phyloP scores from a whole-genome alignment of 306 rosid genomes.

The Ammopiptanthus mongolicus region DNA sequence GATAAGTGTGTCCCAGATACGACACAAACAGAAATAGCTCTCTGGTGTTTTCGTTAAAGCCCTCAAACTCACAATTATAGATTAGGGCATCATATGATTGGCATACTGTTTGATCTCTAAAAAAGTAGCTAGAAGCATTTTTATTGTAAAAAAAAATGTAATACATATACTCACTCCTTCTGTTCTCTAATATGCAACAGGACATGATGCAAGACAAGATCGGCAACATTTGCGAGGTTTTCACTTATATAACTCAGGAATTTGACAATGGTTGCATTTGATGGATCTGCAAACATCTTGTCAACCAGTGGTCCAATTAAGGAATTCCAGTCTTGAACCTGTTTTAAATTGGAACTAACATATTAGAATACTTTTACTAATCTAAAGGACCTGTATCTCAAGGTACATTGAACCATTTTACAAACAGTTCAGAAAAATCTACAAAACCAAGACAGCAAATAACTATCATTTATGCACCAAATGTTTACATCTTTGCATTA shows the following conservation, averaged over 20 bases:
- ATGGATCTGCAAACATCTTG: slow-evolving; percentile 90
- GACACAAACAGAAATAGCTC: background rate
- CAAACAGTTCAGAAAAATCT: slow-evolving; percentile 1
- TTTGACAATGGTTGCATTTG: slow-evolving; percentile 69
- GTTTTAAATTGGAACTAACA: slow-evolving; percentile 21
- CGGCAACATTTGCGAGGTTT: slow-evolving; percentile 59
- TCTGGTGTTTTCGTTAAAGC: background rate
- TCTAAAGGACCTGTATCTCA: background rate
- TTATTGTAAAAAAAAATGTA: background rate
- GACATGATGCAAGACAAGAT: slow-evolving; percentile 59
- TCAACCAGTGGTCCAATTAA: slow-evolving; percentile 72
- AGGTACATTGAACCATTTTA: background rate
- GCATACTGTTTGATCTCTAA: background rate
- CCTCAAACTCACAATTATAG: background rate
- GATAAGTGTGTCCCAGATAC: background rate
- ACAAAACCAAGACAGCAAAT: background rate
- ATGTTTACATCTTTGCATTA: background rate
- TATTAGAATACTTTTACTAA: background rate
- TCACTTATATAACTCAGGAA: slow-evolving; percentile 73
- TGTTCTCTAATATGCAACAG: slow-evolving; percentile 55
- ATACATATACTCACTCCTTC: slow-evolving; percentile 51
- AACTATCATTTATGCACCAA: background rate
- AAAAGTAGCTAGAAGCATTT: background rate
- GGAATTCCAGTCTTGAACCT: slow-evolving; percentile 78
- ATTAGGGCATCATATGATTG: background rate